Conservation (phyloP, 2,329 filamentous ascomycete species). For the Metarhizium sp. region DNA sequence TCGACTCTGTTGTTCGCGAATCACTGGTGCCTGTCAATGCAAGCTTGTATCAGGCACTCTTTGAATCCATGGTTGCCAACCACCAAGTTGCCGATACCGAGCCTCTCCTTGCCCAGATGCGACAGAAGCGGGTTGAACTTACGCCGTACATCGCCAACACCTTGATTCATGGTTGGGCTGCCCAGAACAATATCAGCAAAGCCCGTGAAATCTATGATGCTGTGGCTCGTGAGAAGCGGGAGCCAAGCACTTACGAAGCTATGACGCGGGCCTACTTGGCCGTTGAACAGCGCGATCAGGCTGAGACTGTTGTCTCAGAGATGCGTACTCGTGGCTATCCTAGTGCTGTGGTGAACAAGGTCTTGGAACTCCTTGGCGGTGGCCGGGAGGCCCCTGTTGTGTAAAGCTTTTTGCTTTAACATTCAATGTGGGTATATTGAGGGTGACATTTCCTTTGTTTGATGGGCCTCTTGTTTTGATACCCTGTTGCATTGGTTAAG, state of each 20-base stretch:
- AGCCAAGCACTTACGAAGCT: constrained; percentile 96
- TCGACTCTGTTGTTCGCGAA: constrained; percentile 69
- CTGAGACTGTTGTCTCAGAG: constrained; percentile 74
- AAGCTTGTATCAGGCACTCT: constrained; percentile 91
- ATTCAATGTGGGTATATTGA: constrained; percentile 1
- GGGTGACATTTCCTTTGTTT: constrained; percentile 8
- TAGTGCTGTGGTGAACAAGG: constrained; percentile 84
- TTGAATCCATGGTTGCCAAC: constrained; percentile 95
- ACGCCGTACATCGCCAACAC: constrained; percentile 98
- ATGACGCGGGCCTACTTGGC: constrained; percentile 93
- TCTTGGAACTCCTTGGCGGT: constrained; percentile 75
- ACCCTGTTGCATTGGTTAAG: constrained; percentile 12
- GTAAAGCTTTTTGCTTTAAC: constrained; percentile 16
- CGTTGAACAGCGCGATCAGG: constrained; percentile 67
- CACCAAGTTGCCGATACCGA: constrained; percentile 72
- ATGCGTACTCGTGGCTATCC: constrained; percentile 89
- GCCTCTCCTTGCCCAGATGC: constrained; percentile 68
- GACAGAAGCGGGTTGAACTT: constrained; percentile 62
- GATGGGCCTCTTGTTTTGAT: constrained; percentile 13
- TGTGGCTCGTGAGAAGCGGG: constrained; percentile 70
- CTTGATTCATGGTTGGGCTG: constrained; percentile 92
- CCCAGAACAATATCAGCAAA: constrained; percentile 69
- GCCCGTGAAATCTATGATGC: constrained; percentile 70
- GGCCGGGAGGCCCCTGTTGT: constrained; percentile 28
- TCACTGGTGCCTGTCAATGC: constrained; percentile 61